Percentiles rank a stretch among this genome's conserved stretches.
These are phyloP conservation scores for Venustampulla echinocandica DNA, from an alignment of 495 filamentous ascomycete genomes.

Conservation along the genomic window DNA sequence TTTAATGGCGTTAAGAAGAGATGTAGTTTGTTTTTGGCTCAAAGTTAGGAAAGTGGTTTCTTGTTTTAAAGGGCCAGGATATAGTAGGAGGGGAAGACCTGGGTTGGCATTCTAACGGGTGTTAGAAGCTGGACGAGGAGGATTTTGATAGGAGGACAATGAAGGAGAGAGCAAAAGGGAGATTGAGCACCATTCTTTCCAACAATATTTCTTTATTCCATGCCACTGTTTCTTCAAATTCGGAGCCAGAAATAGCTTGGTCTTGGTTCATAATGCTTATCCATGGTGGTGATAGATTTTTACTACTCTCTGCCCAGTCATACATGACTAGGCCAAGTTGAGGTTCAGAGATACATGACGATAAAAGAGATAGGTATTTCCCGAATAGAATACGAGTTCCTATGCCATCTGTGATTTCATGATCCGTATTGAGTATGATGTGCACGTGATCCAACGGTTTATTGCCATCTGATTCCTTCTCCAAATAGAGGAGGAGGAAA, in stretches of 20 bases:
- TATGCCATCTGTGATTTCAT: slow-evolving; percentile 14
- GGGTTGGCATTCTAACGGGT: slow-evolving; percentile 6
- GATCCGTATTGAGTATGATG: slow-evolving; percentile 14
- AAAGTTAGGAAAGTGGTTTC: slow-evolving; percentile 6
- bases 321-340: not conserved
- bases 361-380: slow-evolving; percentile 5
- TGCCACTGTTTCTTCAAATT: not conserved
- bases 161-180: not conserved
- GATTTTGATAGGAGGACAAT: not conserved
- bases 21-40: not conserved
- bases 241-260: slow-evolving; percentile 1
- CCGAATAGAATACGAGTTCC: slow-evolving; percentile 9
- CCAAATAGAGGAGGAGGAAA: not conserved
- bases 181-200: slow-evolving; percentile 5
- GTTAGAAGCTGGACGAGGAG: not conserved
- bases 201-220: slow-evolving; percentile 8
- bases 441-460: too few relatives aligned
- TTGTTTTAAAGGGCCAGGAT: not conserved
- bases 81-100: slow-evolving; percentile 2
- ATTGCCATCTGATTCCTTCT: too few relatives aligned
- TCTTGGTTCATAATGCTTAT: slow-evolving; percentile 3
- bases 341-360: not conserved
- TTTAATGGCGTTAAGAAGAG: slow-evolving; percentile 7
- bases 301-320: slow-evolving; percentile 7
- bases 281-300: slow-evolving; percentile 10